These are phyloP conservation scores for Candida takata DNA, from an alignment of 805 yeast genomes.

Conservation along the genomic window DNA sequence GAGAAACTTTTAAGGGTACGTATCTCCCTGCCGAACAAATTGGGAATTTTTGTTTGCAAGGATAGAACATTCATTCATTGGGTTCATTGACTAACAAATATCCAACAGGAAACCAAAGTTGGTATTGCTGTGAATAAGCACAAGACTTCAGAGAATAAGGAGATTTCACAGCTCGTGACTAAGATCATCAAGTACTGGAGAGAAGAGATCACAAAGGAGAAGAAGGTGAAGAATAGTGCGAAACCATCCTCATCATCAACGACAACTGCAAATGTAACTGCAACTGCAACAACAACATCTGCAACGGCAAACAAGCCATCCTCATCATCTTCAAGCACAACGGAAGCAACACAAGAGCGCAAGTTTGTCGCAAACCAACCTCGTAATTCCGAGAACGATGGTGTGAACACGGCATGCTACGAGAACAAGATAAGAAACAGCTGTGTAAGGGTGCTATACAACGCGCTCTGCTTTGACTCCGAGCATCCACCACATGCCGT, in stretches of 20 bases:
- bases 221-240: conserved; percentile 24
- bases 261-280: conserved; percentile 8
- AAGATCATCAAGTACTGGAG: conserved; percentile 85
- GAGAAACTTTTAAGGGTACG: conserved; percentile 68
- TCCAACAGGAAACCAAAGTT: conserved; percentile 73
- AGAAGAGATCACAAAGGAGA: conserved; percentile 72
- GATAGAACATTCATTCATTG: neutral
- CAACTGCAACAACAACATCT: conserved; percentile 1
- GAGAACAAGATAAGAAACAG: conserved; percentile 78
- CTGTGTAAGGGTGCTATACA: conserved; percentile 76
- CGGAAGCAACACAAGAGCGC: conserved; percentile 15
- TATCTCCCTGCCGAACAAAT: too few relatives aligned
- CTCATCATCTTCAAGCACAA: conserved; percentile 7
- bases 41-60: too few relatives aligned
- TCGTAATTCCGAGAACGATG: conserved; percentile 79
- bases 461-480: conserved; percentile 82
- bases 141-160: conserved; percentile 58
- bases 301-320: conserved; percentile 14
- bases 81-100: neutral
- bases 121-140: conserved; percentile 94
- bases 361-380: conserved; percentile 46
- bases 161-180: conserved; percentile 66
- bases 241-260: conserved; percentile 4
- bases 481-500: conserved; percentile 53
- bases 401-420: conserved; percentile 61